phyloP scores from a whole-genome alignment of 129 eudicot species.

The Artemisia annua region DNA sequence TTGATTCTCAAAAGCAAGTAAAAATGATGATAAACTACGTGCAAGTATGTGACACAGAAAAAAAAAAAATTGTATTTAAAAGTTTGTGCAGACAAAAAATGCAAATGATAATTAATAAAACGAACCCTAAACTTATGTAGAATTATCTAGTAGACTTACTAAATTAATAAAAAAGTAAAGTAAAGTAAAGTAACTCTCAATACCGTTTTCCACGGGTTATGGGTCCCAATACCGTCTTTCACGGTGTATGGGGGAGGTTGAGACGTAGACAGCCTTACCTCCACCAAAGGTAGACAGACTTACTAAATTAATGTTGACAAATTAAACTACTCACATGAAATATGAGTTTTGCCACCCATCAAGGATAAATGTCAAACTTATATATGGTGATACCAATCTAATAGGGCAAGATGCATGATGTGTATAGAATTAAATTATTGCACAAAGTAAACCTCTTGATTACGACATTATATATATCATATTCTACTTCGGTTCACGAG shows the following conservation, averaged over 20 bases:
- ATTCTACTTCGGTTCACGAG: background rate
- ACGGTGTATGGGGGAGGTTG: no score
- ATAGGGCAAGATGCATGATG: conserved; percentile 14
- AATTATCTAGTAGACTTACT: background rate
- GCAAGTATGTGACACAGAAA: background rate
- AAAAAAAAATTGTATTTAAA: background rate
- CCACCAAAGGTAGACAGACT: no score
- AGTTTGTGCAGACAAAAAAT: background rate
- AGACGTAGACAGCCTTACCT: no score
- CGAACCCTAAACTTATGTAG: background rate
- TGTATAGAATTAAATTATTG: background rate
- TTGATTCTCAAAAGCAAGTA: background rate
- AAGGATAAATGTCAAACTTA: conserved; percentile 26
- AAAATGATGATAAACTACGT: background rate
- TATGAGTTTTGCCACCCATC: conserved; percentile 2
- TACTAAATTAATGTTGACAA: background rate
- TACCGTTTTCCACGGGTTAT: no score
- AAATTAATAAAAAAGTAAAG: no score
- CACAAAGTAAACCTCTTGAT: conserved; percentile 33
- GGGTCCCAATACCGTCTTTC: no score
- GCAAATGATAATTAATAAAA: no score
- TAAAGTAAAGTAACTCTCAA: no score
- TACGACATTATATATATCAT: conserved; percentile 10
- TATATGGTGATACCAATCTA: background rate
- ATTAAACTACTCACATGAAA: background rate